Base-by-base conservation (phyloP, 164 flowering plant genomes). In the Tetracentron sinense region DNA sequence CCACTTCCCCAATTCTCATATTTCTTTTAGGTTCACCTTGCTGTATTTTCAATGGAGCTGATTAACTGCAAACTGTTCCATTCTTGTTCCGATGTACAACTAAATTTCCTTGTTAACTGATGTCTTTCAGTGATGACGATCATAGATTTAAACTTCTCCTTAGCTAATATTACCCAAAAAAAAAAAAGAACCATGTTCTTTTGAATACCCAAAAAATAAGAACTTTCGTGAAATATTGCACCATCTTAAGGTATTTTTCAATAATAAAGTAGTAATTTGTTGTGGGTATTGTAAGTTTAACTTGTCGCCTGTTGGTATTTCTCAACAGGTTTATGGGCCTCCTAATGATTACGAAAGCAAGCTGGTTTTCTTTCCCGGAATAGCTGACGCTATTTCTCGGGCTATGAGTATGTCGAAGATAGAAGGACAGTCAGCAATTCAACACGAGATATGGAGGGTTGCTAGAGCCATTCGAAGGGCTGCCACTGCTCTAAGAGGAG, bases 381-480 rank as follows among this genome's bases (percentile, higher is more conserved):
- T 94, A 69, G 85, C 76, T 2, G 87, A 94, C 62, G 86, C 92
- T 0, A 62, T 83, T 19, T 70, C 75, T 29, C 55, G 15, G n/a
- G 65, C 79, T 2, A 35, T 21, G 23, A 64, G 62, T 50, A 59
- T 73, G 64, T 56, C 62, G 17, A 31, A 30, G 48, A 62, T n/a
- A 20, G 77, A 82, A 54, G 68, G 72, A 53, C 58, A 67, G 47
- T 75, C 71, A 20, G 71, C 59, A 7, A 71, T 83, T 38, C 79
- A 79, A 63, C 95, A 90, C 67, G 96, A 93, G 75, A 67, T 88
- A 27, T 88, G 94, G 96, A 86, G 88, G 68, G 97, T 83, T 48
- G 83, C 92, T 10, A 77, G 96, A 74, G 96, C 92, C 63, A 78
- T 93, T 63, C 77, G 66, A 64, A 83, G 90, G 58, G 90, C 85